Base-by-base conservation (phyloP, 2,329 filamentous ascomycete genomes). In the Metarhizium guizhouense region DNA sequence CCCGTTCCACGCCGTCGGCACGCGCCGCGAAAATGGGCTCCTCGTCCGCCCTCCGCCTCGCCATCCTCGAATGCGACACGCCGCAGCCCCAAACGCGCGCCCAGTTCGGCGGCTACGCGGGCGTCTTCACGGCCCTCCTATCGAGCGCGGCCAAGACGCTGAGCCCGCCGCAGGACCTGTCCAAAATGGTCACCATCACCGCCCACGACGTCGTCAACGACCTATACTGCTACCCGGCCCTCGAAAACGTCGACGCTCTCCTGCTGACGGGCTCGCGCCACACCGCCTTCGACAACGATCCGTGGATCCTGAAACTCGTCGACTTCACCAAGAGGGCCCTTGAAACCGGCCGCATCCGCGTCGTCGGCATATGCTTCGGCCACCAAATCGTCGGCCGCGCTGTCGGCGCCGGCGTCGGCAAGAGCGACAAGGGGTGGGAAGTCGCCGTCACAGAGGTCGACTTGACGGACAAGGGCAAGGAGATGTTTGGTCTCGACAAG, bases 31-130 rank as follows among this genome's bases (percentile, higher is more conserved):
- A 48, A 29, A 48, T 48, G 45, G 25, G 25, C 25, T 30, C 45
- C 45, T 30, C 45, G 20, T 29, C 45, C 45, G 25, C 82, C 34
- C 74, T 93, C 62, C 86, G 88, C 55, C 86, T 96, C 71, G 91
- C 92, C 50, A 81, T 97, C 63, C 84, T 97, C 62, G 90, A 96
- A 77, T 87, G 88, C 75, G 93, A 96, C 72, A 88, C 82, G 1
- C 90, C 90, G 1, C 76, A 87, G 52, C 80, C 83, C 1, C 71
- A 79, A 47, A 82, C 86, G 42, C 74, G 81, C 54, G 78, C 78
- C 55, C 82, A 82, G 64, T 91, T 87, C 70, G 82, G 83, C 53
- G 78, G 79, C 58, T 96, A 96, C 72, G 82, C 84, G 59, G 85
- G 83, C 59, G 80, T 90, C 57, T 90, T 90, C 71, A 77, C 73